phyloP scores from a whole-genome alignment of 352 stramenopile species.

The Globisporangium irregulare region DNA sequence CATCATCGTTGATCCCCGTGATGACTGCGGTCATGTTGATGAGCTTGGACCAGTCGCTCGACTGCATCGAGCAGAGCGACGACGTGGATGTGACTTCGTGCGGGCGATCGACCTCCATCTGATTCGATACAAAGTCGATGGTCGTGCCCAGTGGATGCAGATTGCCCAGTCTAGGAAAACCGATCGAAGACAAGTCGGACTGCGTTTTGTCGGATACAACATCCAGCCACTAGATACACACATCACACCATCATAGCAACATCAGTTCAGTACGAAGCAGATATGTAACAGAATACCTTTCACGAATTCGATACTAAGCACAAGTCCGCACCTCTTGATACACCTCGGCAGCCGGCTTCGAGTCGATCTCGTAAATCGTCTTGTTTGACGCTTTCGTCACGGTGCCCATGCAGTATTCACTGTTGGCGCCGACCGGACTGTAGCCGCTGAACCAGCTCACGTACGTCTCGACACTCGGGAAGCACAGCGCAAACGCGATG shows the following conservation, averaged over 20 bases:
- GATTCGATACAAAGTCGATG: conserved; percentile 74
- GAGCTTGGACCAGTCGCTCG: conserved; percentile 72
- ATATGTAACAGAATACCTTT: background rate
- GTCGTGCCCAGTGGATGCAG: conserved; percentile 80
- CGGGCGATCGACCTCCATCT: conserved; percentile 62
- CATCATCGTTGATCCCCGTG: conserved; percentile 80
- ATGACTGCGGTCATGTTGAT: conserved; percentile 88
- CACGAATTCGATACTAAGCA: background rate
- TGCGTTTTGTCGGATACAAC: conserved; percentile 73
- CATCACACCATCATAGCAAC: background rate
- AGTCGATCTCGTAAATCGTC: conserved; percentile 85
- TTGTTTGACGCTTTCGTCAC: conserved; percentile 86
- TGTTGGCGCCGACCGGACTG: conserved; percentile 67
- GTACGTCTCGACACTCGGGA: conserved; percentile 83
- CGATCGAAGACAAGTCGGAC: conserved; percentile 68
- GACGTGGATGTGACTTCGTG: conserved; percentile 48
- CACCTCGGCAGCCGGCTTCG: conserved; percentile 73
- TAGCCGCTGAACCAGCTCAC: conserved; percentile 88
- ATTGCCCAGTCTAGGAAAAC: conserved; percentile 79
- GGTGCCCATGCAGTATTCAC: conserved; percentile 80
- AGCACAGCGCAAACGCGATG: conserved; percentile 79
- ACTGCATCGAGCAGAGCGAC: conserved; percentile 78
- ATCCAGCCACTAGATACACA: conserved; percentile 60
- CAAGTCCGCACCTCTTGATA: conserved; percentile 62
- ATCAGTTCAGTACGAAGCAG: background rate